Evolutionary conservation across 352 stramenopile genomes (phyloP).

Genomic region (Globisporangium splendens): DNA sequence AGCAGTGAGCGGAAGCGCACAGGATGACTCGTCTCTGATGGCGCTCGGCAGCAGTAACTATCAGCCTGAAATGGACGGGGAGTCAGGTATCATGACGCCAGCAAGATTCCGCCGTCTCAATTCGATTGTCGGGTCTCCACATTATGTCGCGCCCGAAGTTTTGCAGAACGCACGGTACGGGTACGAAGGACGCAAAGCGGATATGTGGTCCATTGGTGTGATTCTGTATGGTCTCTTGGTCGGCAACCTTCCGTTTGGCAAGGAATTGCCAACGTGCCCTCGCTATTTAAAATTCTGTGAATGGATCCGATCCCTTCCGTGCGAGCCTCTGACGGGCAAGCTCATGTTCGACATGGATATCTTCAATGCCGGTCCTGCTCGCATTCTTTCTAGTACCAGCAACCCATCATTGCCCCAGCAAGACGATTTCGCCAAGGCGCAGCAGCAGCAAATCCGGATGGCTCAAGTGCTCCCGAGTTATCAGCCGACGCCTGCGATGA

Average conservation of each 20-base stretch:
- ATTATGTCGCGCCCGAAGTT: conserved; percentile 97
- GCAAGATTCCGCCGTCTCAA: conserved; percentile 86
- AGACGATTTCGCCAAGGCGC: background rate
- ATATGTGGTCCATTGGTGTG: conserved; percentile 93
- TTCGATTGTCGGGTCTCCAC: conserved; percentile 94
- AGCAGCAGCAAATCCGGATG: conserved; percentile 12
- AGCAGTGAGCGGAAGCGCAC: conserved; percentile 42
- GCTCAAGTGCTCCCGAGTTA: conserved; percentile 11
- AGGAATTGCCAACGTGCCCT: conserved; percentile 91
- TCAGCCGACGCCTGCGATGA: conserved; percentile 9
- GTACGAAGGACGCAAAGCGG: conserved; percentile 90
- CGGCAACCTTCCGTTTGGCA: conserved; percentile 93
- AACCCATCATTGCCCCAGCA: background rate
- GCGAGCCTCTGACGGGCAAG: conserved; percentile 62
- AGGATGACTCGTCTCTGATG: conserved; percentile 23
- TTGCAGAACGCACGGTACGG: conserved; percentile 86
- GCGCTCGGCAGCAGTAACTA: conserved; percentile 7
- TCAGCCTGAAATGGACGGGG: conserved; percentile 27
- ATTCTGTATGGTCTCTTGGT: conserved; percentile 92
- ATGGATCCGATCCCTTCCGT: conserved; percentile 78
- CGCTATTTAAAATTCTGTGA: conserved; percentile 94
- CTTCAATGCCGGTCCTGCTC: conserved; percentile 28
- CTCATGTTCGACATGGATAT: conserved; percentile 50
- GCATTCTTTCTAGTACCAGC: background rate
- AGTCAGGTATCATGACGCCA: conserved; percentile 13